Conservation (phyloP, 495 filamentous ascomycete genomes). For the Rhizodiscina lignyota region DNA sequence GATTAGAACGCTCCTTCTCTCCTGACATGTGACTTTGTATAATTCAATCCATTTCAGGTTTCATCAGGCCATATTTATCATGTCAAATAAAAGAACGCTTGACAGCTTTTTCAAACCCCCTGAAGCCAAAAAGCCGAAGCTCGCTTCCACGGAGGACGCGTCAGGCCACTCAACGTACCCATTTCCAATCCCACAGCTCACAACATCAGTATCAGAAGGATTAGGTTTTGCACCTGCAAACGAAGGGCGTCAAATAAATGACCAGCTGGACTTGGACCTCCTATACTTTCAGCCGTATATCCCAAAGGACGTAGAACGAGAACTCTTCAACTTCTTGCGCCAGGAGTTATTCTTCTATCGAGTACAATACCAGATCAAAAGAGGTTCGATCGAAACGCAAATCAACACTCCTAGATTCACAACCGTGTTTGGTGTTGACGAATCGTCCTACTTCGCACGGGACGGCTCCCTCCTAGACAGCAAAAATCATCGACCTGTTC, state of each 20-base stretch:
- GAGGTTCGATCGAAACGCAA: conserved; percentile 34
- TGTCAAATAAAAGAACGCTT: conserved; percentile 29
- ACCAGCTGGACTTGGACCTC: conserved; percentile 48
- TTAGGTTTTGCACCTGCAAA: conserved; percentile 24
- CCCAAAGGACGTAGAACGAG: conserved; percentile 26
- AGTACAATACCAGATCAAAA: conserved; percentile 50
- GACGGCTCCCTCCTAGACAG: conserved; percentile 29
- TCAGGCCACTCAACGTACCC: conserved; percentile 44
- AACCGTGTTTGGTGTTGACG: conserved; percentile 57
- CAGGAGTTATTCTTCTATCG: conserved; percentile 52
- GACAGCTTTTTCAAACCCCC: conserved; percentile 33
- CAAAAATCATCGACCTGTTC: conserved; percentile 23
- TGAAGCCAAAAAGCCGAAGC: conserved; percentile 20
- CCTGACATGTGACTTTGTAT: too few species aligned
- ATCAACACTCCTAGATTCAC: conserved; percentile 55
- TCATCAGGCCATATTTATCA: too few species aligned
- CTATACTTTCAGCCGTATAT: conserved; percentile 55
- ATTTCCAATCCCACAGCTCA: conserved; percentile 40
- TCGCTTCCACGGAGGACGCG: conserved; percentile 5
- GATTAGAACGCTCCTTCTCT: too few species aligned
- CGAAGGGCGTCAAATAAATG: conserved; percentile 29
- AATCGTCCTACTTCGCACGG: conserved; percentile 23
- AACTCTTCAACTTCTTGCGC: conserved; percentile 50
- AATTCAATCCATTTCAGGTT: too few species aligned
- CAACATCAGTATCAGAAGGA: conserved; percentile 22